Evolutionary conservation across 208 protist genomes (phyloP).

Genomic region (Polymyxa betae): DNA sequence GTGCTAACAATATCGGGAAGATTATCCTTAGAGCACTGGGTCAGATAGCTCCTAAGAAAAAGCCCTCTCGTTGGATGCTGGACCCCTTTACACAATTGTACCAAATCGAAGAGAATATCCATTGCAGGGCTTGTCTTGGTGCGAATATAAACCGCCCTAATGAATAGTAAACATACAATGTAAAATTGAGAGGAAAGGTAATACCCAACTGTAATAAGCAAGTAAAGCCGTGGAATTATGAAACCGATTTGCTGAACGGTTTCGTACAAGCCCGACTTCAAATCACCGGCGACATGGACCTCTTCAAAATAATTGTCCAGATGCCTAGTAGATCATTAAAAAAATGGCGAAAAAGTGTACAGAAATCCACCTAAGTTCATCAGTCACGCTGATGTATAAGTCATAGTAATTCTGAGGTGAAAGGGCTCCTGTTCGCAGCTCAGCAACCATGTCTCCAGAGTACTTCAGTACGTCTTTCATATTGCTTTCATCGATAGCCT

Average conservation of each 20-base stretch:
- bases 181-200: background rate
- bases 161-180: conserved; percentile 30
- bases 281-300: conserved; percentile 60
- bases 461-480: conserved; percentile 85
- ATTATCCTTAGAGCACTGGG: conserved; percentile 85
- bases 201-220: conserved; percentile 90
- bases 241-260: conserved; percentile 94
- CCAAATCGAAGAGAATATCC: conserved; percentile 92
- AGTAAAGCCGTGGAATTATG: conserved; percentile 96
- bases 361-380: conserved; percentile 29
- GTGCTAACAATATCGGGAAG: conserved; percentile 83
- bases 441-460: conserved; percentile 84
- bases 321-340: background rate
- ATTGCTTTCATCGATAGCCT: conserved; percentile 74
- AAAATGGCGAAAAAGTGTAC: background rate
- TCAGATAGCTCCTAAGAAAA: conserved; percentile 95
- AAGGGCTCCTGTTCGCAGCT: conserved; percentile 89
- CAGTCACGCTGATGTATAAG: conserved; percentile 78
- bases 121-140: conserved; percentile 70
- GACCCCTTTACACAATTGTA: conserved; percentile 98
- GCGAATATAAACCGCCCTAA: conserved; percentile 29
- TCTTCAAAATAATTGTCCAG: conserved; percentile 78
- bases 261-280: conserved; percentile 91
- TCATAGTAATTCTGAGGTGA: conserved; percentile 96
- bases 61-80: conserved; percentile 97